Evolutionary conservation across 2,329 filamentous ascomycete species (phyloP).

Genomic region (Verticillium tricorpus): DNA sequence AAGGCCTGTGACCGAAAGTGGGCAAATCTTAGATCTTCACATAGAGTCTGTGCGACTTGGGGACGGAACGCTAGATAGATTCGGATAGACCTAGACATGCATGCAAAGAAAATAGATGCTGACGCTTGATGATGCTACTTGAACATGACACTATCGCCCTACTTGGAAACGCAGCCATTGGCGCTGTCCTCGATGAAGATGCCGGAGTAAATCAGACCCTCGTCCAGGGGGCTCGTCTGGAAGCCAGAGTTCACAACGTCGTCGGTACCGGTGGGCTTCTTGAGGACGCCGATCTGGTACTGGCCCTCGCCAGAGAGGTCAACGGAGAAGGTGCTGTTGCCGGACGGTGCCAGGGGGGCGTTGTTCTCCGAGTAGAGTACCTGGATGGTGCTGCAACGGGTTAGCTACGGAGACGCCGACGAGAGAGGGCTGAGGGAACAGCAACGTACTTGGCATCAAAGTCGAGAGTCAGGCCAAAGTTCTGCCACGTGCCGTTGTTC

Average conservation of each 20-base stretch:
- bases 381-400: conserved; percentile 42
- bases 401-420: accelerated
- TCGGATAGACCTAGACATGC: neutral
- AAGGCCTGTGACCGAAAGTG: neutral
- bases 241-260: conserved; percentile 44
- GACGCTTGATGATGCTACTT: neutral
- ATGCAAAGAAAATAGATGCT: neutral
- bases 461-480: conserved; percentile 56
- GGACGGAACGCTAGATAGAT: neutral
- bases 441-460: conserved; percentile 48
- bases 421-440: neutral
- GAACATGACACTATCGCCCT: neutral
- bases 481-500: conserved; percentile 47
- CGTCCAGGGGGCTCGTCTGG: conserved; percentile 43
- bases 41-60: neutral
- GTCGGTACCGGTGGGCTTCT: conserved; percentile 46
- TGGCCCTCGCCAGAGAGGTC: conserved; percentile 54
- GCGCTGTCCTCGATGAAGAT: conserved; percentile 49
- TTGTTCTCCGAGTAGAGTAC: conserved; percentile 51
- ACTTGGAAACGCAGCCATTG: conserved; percentile 5
- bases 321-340: conserved; percentile 20
- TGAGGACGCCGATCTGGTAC: conserved; percentile 58
- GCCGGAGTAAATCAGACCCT: conserved; percentile 47
- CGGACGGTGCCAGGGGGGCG: conserved; percentile 32
- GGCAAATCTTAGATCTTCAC: neutral